These are phyloP conservation scores for Arthrobotrys iridis DNA, from an alignment of 2,329 filamentous ascomycete genomes.

Conservation along the genomic window DNA sequence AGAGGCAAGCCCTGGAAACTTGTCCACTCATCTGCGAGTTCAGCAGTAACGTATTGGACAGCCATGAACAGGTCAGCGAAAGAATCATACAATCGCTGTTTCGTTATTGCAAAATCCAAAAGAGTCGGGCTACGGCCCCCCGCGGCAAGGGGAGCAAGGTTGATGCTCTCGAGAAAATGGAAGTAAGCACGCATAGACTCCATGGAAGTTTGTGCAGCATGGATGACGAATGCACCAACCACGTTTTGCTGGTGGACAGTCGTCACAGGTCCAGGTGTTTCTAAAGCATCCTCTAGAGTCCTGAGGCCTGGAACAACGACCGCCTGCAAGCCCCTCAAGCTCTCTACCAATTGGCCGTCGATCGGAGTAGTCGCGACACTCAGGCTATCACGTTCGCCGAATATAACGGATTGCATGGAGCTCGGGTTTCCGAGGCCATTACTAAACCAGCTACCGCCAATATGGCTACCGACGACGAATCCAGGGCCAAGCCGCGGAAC, in stretches of 20 bases:
- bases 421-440: conserved; percentile 74
- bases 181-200: conserved; percentile 93
- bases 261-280: conserved; percentile 81
- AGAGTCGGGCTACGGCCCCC: conserved; percentile 85
- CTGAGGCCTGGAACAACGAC: conserved; percentile 86
- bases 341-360: conserved; percentile 79
- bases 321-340: conserved; percentile 84
- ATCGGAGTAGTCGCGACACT: conserved; percentile 77
- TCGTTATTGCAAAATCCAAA: conserved; percentile 86
- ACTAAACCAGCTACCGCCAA: conserved; percentile 85
- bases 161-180: conserved; percentile 87
- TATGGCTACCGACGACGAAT: conserved; percentile 85
- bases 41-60: conserved; percentile 90
- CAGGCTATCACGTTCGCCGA: conserved; percentile 80
- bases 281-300: conserved; percentile 84
- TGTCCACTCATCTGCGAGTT: conserved; percentile 93
- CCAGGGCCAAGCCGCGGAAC: conserved; percentile 93
- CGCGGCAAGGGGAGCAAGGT: conserved; percentile 80
- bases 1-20: conserved; percentile 89
- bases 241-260: conserved; percentile 79
- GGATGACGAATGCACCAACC: conserved; percentile 83
- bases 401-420: conserved; percentile 80
- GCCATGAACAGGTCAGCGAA: conserved; percentile 87
- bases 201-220: conserved; percentile 79
- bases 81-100: conserved; percentile 92